Base-by-base conservation (phyloP, 371 early-diverging fungal genomes). In the Rhizopus stolonifer region DNA sequence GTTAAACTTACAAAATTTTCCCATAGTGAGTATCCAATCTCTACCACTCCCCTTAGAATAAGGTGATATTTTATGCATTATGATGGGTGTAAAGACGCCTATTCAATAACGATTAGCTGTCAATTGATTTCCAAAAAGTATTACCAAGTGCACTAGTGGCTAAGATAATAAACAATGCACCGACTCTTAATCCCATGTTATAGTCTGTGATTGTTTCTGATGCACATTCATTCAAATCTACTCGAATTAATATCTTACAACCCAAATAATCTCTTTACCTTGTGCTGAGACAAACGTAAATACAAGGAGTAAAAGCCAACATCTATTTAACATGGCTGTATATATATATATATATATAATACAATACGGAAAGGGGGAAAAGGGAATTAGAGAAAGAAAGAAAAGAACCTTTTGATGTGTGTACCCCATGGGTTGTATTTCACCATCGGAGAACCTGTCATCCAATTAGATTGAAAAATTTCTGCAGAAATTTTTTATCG, bases 1-100 rank as follows among this genome's bases (percentile, higher is more conserved):
- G n/a, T n/a, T 14, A 14, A 18, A 66, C 73, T 66, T 70, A 76
- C 77, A 77, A 44, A 77, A 77, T 45, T 71, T 70, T 39, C 65
- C 71, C 52, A 73, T 57, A 6, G 71, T 67, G 8, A 77, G 46
- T 1, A 70, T 22, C 69, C 67, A 73, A 17, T 70, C 61, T 31
- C 69, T 60, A 19, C 51, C 19, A 40, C 61, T 55, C 2, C 69
- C 65, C 32, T 60, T 52, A 14, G 34, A 26, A 23, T 71, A 67
- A 31, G 75, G 73, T 17, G 64, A 54, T 18, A 73, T 61, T 26
- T 61, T 62, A 50, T 73, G 69, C 22, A 72, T 31, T 1, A 71
- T 38, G n/a, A 77, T 69, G 22, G 77, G 77, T 48, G 53, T 57
- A 42, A 73, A 77, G 18, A 72, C 52, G 29, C 76, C 76, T 74